Evolutionary conservation across 23 red algal genomes (phyloP), one percentile per base, ranked within the genome.

Genomic region (Gracilariopsis chorda): DNA sequence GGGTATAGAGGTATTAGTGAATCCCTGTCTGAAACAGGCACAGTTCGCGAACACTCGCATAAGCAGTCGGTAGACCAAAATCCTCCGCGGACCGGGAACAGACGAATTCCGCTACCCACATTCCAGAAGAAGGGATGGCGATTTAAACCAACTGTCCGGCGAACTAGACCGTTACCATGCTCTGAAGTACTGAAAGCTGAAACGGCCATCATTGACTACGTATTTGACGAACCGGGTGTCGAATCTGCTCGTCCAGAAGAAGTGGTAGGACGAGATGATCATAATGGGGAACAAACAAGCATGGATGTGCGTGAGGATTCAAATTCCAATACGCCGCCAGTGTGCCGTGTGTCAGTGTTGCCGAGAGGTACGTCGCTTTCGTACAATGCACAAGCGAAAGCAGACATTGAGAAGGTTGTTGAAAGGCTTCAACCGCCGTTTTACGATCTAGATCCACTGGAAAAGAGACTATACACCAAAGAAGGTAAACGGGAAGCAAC

Each of bases 171-270:
- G 45, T 42, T 89, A 11, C 37, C 85, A 46, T 89, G 85, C 48
- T 47, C 72, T 11, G 85, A 89, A 19, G 69, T 89, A 23, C 44
- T 89, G 17, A 45, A 59, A 13, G 48, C 68, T 32, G 58, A 78
- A 52, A 78, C 69, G 3, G 85, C 85, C 7, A 65, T 89, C 21
- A 53, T 77, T 10, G 65, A 89, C 48, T 89, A 89, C n/a, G 85
- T 89, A 6, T 89, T 89, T 78, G 85, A 89, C 48, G 85, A 89
- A 47, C 85, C 85, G 46, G 85, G 85, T 25, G 47, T 84, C 6
- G 48, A 17, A 34, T 48, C 21, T 34, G 21, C n/a, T 35, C 55
- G 16, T 80, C 48, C 39, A 57, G 25, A n/a, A 12, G 14, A 58
- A 3, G 11, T 20, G 7, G 14, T 19, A 17, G 4, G 20, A 20